Evolutionary conservation across 2,329 filamentous ascomycete genomes (phyloP), one percentile per base, ranked within the genome.

Genomic region (Fusarium nygamai): DNA sequence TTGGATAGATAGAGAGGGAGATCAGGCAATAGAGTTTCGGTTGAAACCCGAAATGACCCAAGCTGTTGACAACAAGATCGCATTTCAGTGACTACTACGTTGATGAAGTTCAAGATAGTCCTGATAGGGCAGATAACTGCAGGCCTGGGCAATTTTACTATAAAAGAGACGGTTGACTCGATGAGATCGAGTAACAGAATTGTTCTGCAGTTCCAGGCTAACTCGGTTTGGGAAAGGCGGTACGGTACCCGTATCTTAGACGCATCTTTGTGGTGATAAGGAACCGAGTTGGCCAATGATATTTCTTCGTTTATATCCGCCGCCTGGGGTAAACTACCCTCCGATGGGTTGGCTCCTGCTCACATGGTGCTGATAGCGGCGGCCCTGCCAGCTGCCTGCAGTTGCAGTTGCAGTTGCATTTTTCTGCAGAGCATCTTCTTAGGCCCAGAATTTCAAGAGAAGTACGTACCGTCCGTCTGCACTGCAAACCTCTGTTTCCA

Each of bases 151-250:
- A 63, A 34, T 51, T 70, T 72, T 56, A 61, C 36, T 64, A 62
- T 65, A 64, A 58, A 48, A 65, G 39, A 44, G 66, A 66, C 43
- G 54, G 76, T 75, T 85, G 84, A 85, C 84, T 85, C 83, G 83
- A 85, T 85, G 79, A 77, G 79, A 85, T 85, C 81, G 82, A 84
- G 84, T 85, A 85, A 85, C 50, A 66, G 47, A 61, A 76, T 76
- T 69, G 51, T 57, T 59, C 56, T 70, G 38, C 46, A 56, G 60
- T 54, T 69, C 48, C 44, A 58, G 57, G 58, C 72, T 77, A 77
- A 73, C 53, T 51, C 33, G 24, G 48, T 62, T 64, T 61, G 48
- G 61, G 48, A 29, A 36, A n/a, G 47, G 50, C 47, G 34, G 61
- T 69, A 47, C 54, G 50, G 67, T 64, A 69, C 53, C 64, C 56